Evolutionary conservation across 1,284 basidiomycete genomes (phyloP).

Genomic region (Vanrija pseudolonga): DNA sequence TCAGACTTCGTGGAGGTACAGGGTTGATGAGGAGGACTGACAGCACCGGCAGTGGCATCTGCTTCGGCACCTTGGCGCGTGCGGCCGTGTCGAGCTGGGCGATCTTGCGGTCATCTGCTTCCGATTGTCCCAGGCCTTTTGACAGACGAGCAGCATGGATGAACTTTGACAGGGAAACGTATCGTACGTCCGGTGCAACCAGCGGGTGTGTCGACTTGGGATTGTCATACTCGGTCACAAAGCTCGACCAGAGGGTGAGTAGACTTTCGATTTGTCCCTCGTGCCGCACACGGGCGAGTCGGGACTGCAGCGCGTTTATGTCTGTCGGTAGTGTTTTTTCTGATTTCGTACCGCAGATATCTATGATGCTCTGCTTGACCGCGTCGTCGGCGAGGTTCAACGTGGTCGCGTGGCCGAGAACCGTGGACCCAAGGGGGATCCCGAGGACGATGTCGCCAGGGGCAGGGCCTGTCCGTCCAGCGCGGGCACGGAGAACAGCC

Average conservation of each 20-base stretch:
- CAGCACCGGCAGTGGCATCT: slow-evolving; percentile 20
- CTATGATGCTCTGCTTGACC: background rate
- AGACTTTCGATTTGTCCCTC: background rate
- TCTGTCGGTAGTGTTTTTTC: background rate
- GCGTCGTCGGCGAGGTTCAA: background rate
- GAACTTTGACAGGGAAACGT: too few relatives aligned
- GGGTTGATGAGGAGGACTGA: slow-evolving; percentile 5
- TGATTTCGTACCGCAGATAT: too few relatives aligned
- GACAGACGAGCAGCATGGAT: too few relatives aligned
- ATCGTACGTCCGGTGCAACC: background rate
- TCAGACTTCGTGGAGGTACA: background rate
- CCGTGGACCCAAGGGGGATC: background rate
- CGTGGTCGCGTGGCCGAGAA: background rate
- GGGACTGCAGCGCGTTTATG: background rate
- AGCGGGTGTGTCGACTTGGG: background rate
- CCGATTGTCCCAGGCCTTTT: too few relatives aligned
- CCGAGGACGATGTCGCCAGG: background rate
- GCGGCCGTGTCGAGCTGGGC: background rate
- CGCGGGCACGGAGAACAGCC: slow-evolving; percentile 6
- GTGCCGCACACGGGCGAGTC: background rate
- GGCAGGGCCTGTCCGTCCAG: background rate
- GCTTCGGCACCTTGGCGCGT: slow-evolving; percentile 6
- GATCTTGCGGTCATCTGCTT: too few relatives aligned
- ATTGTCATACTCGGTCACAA: background rate
- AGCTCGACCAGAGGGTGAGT: background rate